phyloP scores from a whole-genome alignment of 2,329 filamentous ascomycete genomes.

The Penicillium verrucosum region DNA sequence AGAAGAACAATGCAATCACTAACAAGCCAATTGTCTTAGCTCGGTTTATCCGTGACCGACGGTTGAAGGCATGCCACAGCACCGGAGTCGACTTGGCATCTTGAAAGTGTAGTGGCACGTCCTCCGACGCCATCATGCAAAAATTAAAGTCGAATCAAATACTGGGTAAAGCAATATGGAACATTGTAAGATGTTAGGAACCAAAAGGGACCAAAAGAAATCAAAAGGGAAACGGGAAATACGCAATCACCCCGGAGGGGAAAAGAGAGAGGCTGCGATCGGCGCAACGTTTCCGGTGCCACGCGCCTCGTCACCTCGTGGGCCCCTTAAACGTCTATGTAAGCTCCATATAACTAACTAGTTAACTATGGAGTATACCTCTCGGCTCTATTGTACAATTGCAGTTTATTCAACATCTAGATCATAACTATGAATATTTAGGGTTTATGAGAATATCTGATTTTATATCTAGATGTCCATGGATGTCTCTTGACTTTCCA shows the following conservation, averaged over 20 bases:
- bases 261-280: slow-evolving; percentile 10
- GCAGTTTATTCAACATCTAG: background rate
- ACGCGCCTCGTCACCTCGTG: background rate
- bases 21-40: slow-evolving; percentile 23
- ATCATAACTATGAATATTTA: background rate
- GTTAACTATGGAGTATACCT: background rate
- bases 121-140: slow-evolving; percentile 27
- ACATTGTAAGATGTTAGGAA: slow-evolving; percentile 1
- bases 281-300: slow-evolving; percentile 7
- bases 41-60: slow-evolving; percentile 28
- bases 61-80: slow-evolving; percentile 26
- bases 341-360: background rate
- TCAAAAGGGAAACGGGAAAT: slow-evolving; percentile 17
- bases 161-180: background rate
- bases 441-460: background rate
- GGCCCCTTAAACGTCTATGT: background rate
- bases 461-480: background rate
- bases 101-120: slow-evolving; percentile 23
- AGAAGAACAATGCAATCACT: slow-evolving; percentile 23
- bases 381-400: background rate
- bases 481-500: background rate
- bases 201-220: background rate
- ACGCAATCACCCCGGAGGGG: slow-evolving; percentile 15
- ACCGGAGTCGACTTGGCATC: slow-evolving; percentile 26
- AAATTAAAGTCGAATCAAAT: slow-evolving; percentile 1